Base-by-base conservation (phyloP, 2,329 filamentous ascomycete genomes). In the Clarireedia homoeocarpa region DNA sequence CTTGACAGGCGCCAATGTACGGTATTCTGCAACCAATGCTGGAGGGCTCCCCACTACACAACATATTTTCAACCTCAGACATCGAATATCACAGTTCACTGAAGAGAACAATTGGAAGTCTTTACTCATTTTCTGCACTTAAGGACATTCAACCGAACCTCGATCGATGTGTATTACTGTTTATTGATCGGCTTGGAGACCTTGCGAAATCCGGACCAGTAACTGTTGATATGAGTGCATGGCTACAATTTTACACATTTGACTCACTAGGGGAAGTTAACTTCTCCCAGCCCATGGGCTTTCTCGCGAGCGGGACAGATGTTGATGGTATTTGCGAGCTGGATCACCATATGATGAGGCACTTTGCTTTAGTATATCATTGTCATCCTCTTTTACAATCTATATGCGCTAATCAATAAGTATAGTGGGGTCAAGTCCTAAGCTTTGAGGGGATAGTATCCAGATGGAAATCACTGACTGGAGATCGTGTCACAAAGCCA, bases 201-300 rank as follows among this genome's bases (percentile, higher is more conserved):
- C 6, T 26, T 15, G 6, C 24, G 4, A 15, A 15, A 12, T 30
- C 15, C n/a, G 6, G 15, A 15, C 45, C 45, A 27, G 23, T 9
- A 14, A 15, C 15, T 27, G 23, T 47, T 17, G 44, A 54, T 48
- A 27, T 54, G 17, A 47, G 46, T 26, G 27, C 23, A 5, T 55
- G 53, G 53, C 20, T 55, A 9, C 45, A 55, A 24, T 48, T 36
- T 34, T 55, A 50, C 20, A 20, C 53, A 3, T 55, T 55, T 36
- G 53, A 55, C n/a, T 47, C 48, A 5, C 36, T 55, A n/a, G 46
- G 34, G 6, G 53, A 55, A 26, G 12, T 44, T 6, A 40, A 7
- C 23, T 55, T 55, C 24, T 44, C 42, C n/a, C 6, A 49, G 34
- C 15, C 6, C 6, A 27, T 55, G 6, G 52, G 45, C 3, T 55